phyloP scores from a whole-genome alignment of 768 basidiomycete species.

The Amanita muscaria region DNA sequence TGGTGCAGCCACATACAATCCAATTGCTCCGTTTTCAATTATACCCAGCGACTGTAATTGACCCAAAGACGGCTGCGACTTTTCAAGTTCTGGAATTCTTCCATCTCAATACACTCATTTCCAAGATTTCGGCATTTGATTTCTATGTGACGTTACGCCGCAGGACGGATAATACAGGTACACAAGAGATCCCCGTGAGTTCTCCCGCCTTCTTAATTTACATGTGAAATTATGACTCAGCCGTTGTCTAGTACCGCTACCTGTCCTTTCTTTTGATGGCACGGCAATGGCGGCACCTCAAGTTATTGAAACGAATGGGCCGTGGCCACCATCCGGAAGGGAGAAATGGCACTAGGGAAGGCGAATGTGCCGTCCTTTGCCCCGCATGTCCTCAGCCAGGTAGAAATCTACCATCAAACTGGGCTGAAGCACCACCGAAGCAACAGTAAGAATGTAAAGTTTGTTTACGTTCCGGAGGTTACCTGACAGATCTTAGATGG shows the following conservation, averaged over 20 bases:
- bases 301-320: slow-evolving; percentile 13
- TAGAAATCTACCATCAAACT: slow-evolving; percentile 15
- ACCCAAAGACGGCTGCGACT: not conserved
- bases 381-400: slow-evolving; percentile 21
- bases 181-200: slow-evolving; percentile 1
- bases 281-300: slow-evolving; percentile 15
- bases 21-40: not conserved
- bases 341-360: slow-evolving; percentile 5
- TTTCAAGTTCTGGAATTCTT: not conserved
- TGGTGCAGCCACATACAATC: not conserved
- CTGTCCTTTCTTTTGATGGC: slow-evolving; percentile 12
- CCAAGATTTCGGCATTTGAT: not conserved
- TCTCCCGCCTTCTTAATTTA: not conserved
- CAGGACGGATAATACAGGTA: not conserved
- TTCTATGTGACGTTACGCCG: not conserved
- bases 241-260: slow-evolving; percentile 8
- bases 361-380: slow-evolving; percentile 14
- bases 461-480: not conserved
- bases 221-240: not conserved
- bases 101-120: not conserved
- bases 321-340: slow-evolving; percentile 14
- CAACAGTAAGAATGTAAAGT: not conserved
- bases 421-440: slow-evolving; percentile 3
- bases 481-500: slow-evolving; percentile 4
- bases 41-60: not conserved